Percentiles rank a stretch among this genome's conserved stretches.
phyloP scores from a whole-genome alignment of 768 basidiomycete species.

The Macrocybe gigantea region DNA sequence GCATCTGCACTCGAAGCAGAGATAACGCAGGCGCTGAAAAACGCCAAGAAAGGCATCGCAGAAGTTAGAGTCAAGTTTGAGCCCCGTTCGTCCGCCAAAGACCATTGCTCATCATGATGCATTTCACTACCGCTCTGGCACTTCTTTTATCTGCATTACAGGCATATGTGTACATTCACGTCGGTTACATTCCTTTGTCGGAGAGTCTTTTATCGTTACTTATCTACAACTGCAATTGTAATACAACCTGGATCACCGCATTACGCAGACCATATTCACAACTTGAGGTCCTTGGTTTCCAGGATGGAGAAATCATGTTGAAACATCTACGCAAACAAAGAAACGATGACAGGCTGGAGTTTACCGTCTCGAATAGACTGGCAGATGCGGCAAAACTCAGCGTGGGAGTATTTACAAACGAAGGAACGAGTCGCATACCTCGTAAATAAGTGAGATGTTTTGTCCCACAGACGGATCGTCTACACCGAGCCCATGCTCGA shows the following conservation, averaged over 20 bases:
- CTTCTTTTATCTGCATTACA: background rate
- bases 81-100: slow-evolving; percentile 15
- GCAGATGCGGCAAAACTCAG: slow-evolving; percentile 7
- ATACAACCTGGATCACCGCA: no score
- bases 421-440: slow-evolving; percentile 31
- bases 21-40: slow-evolving; percentile 51
- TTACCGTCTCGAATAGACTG: slow-evolving; percentile 47
- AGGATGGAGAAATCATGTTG: background rate
- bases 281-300: background rate
- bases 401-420: background rate
- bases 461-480: slow-evolving; percentile 62
- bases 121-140: background rate
- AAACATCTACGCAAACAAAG: slow-evolving; percentile 33
- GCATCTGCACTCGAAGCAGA: slow-evolving; percentile 54
- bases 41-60: slow-evolving; percentile 56
- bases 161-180: background rate
- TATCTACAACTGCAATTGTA: no score
- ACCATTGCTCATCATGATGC: background rate
- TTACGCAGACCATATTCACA: no score
- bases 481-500: slow-evolving; percentile 35
- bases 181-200: background rate
- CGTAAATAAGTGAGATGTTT: slow-evolving; percentile 69
- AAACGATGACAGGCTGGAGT: slow-evolving; percentile 51
- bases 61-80: slow-evolving; percentile 69
- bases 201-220: no score